phyloP scores from a whole-genome alignment of 1,284 basidiomycete genomes.

The Cystobasidium pallidum region DNA sequence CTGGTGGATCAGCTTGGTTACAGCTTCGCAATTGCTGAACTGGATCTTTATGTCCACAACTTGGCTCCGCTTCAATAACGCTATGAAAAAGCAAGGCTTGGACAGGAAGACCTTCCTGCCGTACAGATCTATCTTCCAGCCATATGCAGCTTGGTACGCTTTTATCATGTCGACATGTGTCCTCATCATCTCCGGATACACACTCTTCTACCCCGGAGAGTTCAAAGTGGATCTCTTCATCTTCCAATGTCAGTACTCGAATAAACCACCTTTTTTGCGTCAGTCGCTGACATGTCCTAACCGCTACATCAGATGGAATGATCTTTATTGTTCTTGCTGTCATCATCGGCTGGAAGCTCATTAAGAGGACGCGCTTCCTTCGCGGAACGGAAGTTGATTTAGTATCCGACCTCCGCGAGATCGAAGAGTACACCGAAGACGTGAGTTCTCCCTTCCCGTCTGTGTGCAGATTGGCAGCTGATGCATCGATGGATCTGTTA shows the following conservation, averaged over 20 bases:
- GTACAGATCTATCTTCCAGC: constrained; percentile 42
- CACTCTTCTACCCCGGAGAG: constrained; percentile 42
- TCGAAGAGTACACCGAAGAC: constrained; percentile 39
- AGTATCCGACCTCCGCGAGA: constrained; percentile 38
- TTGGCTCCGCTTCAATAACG: constrained; percentile 48
- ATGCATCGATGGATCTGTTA: neutral
- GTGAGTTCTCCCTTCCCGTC: neutral
- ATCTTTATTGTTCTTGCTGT: constrained; percentile 54
- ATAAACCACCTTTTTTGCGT: too few species aligned
- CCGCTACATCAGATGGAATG: constrained; percentile 50
- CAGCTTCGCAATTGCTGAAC: constrained; percentile 44
- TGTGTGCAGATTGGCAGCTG: neutral
- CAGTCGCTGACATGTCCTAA: too few species aligned
- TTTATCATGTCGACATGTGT: constrained; percentile 45
- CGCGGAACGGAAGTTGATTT: constrained; percentile 41
- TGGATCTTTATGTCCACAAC: constrained; percentile 46
- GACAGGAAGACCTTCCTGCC: constrained; percentile 40
- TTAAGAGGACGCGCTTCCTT: constrained; percentile 46
- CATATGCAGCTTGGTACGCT: constrained; percentile 46
- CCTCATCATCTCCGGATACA: constrained; percentile 49
- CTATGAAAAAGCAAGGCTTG: constrained; percentile 47
- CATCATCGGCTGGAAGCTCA: constrained; percentile 51
- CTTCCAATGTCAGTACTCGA: constrained; percentile 45
- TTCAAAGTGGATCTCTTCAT: constrained; percentile 44
- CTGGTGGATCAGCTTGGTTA: constrained; percentile 45